phyloP scores from a whole-genome alignment of 225 moss, liverwort and hornwort genomes.

The Sphagnum tenellum region DNA sequence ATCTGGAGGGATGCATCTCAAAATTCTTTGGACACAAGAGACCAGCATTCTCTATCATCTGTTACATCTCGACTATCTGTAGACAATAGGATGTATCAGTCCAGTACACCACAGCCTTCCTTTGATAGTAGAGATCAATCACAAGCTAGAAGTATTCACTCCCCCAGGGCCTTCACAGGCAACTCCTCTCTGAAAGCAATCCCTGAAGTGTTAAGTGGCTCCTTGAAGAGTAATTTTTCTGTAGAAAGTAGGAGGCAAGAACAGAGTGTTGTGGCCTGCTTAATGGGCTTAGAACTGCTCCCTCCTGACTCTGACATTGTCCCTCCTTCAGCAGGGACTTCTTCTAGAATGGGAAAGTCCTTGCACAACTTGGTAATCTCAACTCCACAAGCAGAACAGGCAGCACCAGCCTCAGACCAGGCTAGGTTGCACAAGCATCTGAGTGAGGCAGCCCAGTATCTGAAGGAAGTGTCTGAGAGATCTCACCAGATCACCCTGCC shows the following conservation, averaged over 20 bases:
- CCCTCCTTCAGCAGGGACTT: slow-evolving; percentile 2
- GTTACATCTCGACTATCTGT: too few species aligned
- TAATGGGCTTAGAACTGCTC: slow-evolving; percentile 4
- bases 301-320: slow-evolving; percentile 4
- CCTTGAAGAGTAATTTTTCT: too few species aligned
- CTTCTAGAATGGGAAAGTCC: slow-evolving; percentile 19
- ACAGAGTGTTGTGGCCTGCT: too few species aligned
- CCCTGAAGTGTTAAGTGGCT: too few species aligned
- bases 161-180: slow-evolving; percentile 17
- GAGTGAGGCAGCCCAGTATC: slow-evolving; percentile 29
- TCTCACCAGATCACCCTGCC: slow-evolving; percentile 28
- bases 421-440: not conserved
- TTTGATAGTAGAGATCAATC: too few species aligned
- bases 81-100: too few species aligned
- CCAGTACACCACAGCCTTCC: too few species aligned
- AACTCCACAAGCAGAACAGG: slow-evolving; percentile 18
- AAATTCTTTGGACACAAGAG: not conserved
- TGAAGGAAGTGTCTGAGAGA: slow-evolving; percentile 42
- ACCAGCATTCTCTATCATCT: too few species aligned
- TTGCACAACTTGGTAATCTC: slow-evolving; percentile 31
- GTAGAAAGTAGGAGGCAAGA: too few species aligned
- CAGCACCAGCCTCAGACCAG: slow-evolving; percentile 8
- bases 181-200: slow-evolving; percentile 30
- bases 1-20: slow-evolving; percentile 17
- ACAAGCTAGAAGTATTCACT: too few species aligned